Percentiles rank a stretch among this genome's conserved stretches.
These are phyloP conservation scores for Irpex sp. DNA, from an alignment of 1,284 basidiomycete species.

Conservation along the genomic window DNA sequence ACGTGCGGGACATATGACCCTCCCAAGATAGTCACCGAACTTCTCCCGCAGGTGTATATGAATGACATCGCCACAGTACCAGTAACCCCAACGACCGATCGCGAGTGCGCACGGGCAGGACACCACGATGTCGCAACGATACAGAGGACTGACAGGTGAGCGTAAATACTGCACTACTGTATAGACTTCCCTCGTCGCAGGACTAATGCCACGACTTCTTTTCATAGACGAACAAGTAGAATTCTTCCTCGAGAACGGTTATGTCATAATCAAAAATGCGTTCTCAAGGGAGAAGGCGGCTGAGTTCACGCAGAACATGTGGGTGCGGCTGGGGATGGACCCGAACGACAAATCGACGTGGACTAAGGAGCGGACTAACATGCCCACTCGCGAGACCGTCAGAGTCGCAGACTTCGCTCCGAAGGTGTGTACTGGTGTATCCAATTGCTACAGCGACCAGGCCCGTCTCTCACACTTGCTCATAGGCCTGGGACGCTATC, in stretches of 20 bases:
- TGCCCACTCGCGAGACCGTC: slow-evolving; percentile 47
- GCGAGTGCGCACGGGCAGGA: background rate
- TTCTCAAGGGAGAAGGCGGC: slow-evolving; percentile 49
- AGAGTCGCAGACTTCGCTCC: slow-evolving; percentile 48
- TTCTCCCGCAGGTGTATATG: background rate
- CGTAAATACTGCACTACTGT: slow-evolving; percentile 2
- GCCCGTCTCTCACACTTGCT: background rate
- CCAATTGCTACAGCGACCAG: background rate
- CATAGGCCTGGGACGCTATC: slow-evolving; percentile 55
- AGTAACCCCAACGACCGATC: no score
- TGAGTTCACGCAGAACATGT: slow-evolving; percentile 47
- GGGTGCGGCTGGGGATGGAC: slow-evolving; percentile 50
- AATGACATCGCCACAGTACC: background rate
- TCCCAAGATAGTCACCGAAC: background rate
- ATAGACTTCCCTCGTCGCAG: background rate
- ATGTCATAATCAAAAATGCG: slow-evolving; percentile 48
- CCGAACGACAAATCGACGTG: slow-evolving; percentile 52
- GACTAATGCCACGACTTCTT: background rate
- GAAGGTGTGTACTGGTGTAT: slow-evolving; percentile 32
- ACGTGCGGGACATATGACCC: background rate
- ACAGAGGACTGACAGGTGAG: slow-evolving; percentile 26
- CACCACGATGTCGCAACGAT: slow-evolving; percentile 20
- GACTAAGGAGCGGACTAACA: slow-evolving; percentile 52
- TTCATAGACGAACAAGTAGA: slow-evolving; percentile 41
- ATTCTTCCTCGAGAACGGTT: slow-evolving; percentile 54